Evolutionary conservation across 441 rosid species (phyloP), one percentile per base, ranked within the genome.

Genomic region (Macaranga tanarius): DNA sequence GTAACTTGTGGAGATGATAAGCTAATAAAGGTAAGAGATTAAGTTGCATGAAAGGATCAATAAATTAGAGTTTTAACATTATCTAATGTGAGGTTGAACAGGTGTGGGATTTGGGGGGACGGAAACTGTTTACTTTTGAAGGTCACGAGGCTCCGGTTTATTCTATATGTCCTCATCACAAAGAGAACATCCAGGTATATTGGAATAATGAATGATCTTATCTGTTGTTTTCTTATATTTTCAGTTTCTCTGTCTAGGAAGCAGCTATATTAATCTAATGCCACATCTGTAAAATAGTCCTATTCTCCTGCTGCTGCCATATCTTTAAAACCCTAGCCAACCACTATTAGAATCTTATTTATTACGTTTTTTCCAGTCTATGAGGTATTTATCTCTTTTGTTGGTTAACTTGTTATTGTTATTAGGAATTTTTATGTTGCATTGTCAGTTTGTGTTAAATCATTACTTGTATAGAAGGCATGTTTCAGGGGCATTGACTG

Each of bases 1-100:
- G 92, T 95, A 71, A 92, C 97, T 38, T 95, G 99, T 81, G 97
- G 97, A 82, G 96, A 92, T 71, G 99, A 95, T 76, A 92, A 87
- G 79, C 78, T 87, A 71, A 88, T 94, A 79, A 94, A 92, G 93
- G 98, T 89, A 61, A 78, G 79, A 48, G 20, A 62, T 31, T 65
- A 74, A 77, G 23, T 59, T 59, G 74, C 11, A 10, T 15, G 25
- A 19, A 22, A 22, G 55, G 59, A 31, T 68, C 73, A 56, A 52
- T 65, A 66, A 57, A 19, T 59, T 54, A 42, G 65, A 69, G 28
- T 62, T 44, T n/a, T 57, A 22, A 45, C n/a, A 7, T 77, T 73
- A 22, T 73, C 80, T 84, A 75, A 78, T 64, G 62, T 68, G 74
- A 66, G 70, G 61, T 73, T 70, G 79, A 79, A 76, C 89, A 93